These are phyloP conservation scores for Sarocladiaceae sp. DNA, from an alignment of 2,329 filamentous ascomycete genomes.

Conservation along the genomic window DNA sequence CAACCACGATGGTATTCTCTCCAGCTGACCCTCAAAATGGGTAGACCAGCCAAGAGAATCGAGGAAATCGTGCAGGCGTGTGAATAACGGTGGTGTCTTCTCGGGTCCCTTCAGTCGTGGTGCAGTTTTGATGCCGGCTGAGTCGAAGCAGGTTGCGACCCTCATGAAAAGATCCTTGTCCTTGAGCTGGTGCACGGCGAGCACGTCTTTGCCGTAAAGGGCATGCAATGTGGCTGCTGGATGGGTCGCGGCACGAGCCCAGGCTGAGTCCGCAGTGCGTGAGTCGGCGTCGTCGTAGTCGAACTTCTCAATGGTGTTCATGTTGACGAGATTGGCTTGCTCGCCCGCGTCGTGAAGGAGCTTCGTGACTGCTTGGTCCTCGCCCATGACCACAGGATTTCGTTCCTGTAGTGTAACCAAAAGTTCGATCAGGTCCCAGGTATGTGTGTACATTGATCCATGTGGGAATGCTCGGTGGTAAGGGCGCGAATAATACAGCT, in stretches of 20 bases:
- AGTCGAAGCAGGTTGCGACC: conserved; percentile 25
- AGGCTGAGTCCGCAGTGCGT: conserved; percentile 22
- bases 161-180: conserved; percentile 20
- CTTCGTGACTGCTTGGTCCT: conserved; percentile 25
- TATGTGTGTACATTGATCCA: conserved; percentile 28
- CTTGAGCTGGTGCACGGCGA: conserved; percentile 25
- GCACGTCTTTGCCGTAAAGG: conserved; percentile 16
- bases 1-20: not conserved
- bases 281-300: conserved; percentile 24
- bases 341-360: conserved; percentile 22
- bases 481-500: conserved; percentile 21
- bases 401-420: conserved; percentile 21
- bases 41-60: not conserved
- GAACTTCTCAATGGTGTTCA: conserved; percentile 24
- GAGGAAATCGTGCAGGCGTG: conserved; percentile 21
- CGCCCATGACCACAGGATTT: conserved; percentile 22
- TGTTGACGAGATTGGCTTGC: conserved; percentile 22
- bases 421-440: conserved; percentile 27
- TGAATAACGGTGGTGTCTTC: conserved; percentile 11
- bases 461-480: conserved; percentile 24
- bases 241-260: conserved; percentile 22
- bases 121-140: conserved; percentile 19
- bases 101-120: conserved; percentile 8
- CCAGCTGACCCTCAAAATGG: not conserved
- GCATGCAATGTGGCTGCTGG: conserved; percentile 20